Conservation (phyloP, 306 rosid species). For the Quercus cerris region DNA sequence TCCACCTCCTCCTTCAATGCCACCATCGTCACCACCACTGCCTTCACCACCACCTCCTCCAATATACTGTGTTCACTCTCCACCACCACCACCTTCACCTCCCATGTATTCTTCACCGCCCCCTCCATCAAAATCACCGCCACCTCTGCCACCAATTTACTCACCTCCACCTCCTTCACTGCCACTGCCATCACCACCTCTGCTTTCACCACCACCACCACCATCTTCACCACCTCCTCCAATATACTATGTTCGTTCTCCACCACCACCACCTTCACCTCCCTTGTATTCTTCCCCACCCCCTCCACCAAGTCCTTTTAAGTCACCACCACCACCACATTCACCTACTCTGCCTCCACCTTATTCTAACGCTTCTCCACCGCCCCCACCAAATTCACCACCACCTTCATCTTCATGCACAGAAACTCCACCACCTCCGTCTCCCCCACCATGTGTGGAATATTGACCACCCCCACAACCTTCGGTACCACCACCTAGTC, state of each 20-base stretch:
- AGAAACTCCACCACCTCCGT: too few relatives aligned
- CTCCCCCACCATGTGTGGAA: too few relatives aligned
- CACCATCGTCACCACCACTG: neutral
- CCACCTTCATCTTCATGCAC: too few relatives aligned
- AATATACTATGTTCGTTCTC: neutral
- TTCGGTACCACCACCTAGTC: too few relatives aligned
- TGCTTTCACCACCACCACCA: neutral
- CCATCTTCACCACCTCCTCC: neutral
- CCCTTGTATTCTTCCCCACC: slow-evolving; percentile 2
- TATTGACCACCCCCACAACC: too few relatives aligned
- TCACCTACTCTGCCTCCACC: too few relatives aligned
- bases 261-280: neutral
- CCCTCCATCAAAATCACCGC: slow-evolving; percentile 13
- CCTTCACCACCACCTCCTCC: neutral
- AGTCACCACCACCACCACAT: neutral
- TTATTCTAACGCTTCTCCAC: too few relatives aligned
- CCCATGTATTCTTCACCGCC: slow-evolving; percentile 10
- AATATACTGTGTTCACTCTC: neutral
- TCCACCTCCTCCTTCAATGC: neutral
- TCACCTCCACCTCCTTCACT: neutral
- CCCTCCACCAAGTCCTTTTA: neutral
- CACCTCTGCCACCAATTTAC: neutral
- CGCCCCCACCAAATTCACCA: too few relatives aligned
- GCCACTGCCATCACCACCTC: neutral
- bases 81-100: neutral